A percentile compares a stretch with the other conserved stretches of the same genome.
Evolutionary conservation across 495 filamentous ascomycete species (phyloP).

Genomic region (Aspergillus kassunensis): DNA sequence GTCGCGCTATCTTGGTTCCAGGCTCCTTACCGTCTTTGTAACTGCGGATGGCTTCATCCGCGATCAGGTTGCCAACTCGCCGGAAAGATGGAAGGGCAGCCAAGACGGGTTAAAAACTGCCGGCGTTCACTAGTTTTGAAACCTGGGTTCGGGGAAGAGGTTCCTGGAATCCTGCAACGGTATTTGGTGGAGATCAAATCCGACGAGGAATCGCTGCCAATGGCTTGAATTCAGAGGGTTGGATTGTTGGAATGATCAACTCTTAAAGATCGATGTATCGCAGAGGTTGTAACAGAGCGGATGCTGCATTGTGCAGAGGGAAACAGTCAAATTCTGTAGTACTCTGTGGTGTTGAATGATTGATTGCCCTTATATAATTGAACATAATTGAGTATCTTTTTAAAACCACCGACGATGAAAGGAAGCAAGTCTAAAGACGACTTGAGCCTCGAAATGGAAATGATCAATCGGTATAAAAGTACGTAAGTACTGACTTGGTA

Average conservation of each 20-base stretch:
- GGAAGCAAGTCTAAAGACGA: slow-evolving; percentile 2
- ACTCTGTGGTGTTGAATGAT: too few relatives aligned
- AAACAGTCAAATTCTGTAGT: background rate
- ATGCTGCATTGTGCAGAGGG: slow-evolving; percentile 18
- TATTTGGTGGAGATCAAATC: slow-evolving; percentile 17
- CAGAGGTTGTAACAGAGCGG: slow-evolving; percentile 9
- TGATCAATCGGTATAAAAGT: slow-evolving; percentile 21
- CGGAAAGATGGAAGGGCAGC: slow-evolving; percentile 13
- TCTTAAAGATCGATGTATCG: slow-evolving; percentile 9
- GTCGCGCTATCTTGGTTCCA: slow-evolving; percentile 4
- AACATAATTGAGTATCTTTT: too few relatives aligned
- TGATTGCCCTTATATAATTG: too few relatives aligned
- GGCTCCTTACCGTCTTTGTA: slow-evolving; percentile 12
- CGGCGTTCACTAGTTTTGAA: slow-evolving; percentile 16
- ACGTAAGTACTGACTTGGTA: slow-evolving; percentile 4
- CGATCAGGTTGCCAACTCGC: slow-evolving; percentile 8
- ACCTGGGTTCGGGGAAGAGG: slow-evolving; percentile 20
- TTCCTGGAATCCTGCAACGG: slow-evolving; percentile 27
- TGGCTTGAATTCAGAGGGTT: background rate
- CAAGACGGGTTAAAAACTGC: slow-evolving; percentile 11
- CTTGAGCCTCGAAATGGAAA: slow-evolving; percentile 13
- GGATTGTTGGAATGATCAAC: slow-evolving; percentile 13
- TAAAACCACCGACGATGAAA: too few relatives aligned
- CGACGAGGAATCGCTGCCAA: background rate
- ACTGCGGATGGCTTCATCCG: slow-evolving; percentile 9